Percentiles rank a stretch among this genome's conserved stretches.
phyloP scores from a whole-genome alignment of 2,329 filamentous ascomycete genomes.

The Arthrobotrys conoides region DNA sequence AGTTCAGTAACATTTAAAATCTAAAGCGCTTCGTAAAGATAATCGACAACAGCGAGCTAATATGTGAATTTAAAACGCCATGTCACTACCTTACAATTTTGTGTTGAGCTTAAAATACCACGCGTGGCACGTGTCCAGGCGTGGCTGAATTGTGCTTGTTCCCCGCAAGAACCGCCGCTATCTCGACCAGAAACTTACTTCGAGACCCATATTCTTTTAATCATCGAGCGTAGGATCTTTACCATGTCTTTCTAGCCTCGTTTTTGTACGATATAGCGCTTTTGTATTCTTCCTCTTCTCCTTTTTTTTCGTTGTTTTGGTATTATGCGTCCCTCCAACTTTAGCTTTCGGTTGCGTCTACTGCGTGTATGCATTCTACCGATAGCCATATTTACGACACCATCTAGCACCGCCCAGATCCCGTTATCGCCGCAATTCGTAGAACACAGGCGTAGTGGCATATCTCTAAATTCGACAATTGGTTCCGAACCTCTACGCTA shows the following conservation, averaged over 20 bases:
- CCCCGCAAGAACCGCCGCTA: constrained; percentile 19
- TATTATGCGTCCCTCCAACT: constrained; percentile 22
- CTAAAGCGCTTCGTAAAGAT: too few species aligned
- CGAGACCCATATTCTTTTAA: neutral
- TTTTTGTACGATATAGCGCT: constrained; percentile 28
- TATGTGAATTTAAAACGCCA: neutral
- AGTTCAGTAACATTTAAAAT: too few species aligned
- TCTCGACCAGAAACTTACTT: neutral
- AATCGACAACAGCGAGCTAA: too few species aligned
- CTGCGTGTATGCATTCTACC: constrained; percentile 29
- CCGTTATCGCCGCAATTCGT: constrained; percentile 12
- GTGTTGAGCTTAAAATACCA: constrained; percentile 32
- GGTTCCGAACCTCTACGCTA: constrained; percentile 43
- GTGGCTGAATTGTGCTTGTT: constrained; percentile 3
- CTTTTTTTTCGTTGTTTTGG: neutral
- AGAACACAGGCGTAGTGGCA: constrained; percentile 42
- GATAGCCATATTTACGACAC: constrained; percentile 12
- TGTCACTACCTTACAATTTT: neutral
- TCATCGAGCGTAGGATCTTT: constrained; percentile 1
- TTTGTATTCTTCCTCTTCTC: constrained; percentile 18
- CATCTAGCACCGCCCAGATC: constrained; percentile 21
- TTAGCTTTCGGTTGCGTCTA: constrained; percentile 27
- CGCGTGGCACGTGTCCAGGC: constrained; percentile 7
- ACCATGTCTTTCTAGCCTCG: constrained; percentile 10
- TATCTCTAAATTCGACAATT: constrained; percentile 44